Evolutionary conservation across 495 filamentous ascomycete genomes (phyloP), one percentile per base, ranked within the genome.

Genomic region (Ascobolus immersus): DNA sequence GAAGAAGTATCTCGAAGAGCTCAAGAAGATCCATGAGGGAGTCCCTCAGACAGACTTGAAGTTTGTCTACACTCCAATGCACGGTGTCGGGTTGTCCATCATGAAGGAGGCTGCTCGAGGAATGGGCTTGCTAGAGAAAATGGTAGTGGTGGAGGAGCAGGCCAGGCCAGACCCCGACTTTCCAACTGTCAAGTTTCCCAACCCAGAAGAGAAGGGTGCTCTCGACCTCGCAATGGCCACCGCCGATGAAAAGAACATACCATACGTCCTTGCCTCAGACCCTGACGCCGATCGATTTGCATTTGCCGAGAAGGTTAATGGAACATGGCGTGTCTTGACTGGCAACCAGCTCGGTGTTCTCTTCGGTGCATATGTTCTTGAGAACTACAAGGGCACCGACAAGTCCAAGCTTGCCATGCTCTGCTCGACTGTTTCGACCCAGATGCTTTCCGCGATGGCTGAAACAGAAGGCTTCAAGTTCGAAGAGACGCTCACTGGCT

Each of bases 241-340:
- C 7, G 73, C 71, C 25, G 58, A 70, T 24, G 39, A 44, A 29
- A 39, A 58, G 15, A 50, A 49, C 13, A 54, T 61, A 41, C 45
- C 44, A 11, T 40, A 76, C 8, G 59, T 78, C 23, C 47, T 77
- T 31, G 71, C 73, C 15, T 71, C 63, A 35, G 73, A 78, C 41
- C 73, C 73, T 7, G 73, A 78, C 45, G 73, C 73, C 8, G 73
- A 78, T 52, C 67, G 73, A 8, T 67, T 78, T 36, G 65, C 72
- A 14, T 67, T 57, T 13, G 73, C 71, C 5, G 63, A 73, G 47
- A 69, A 61, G 45, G 55, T 71, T 24, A 42, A 53, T 27, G 64
- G 59, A 2, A 48, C 49, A 35, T 77, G 70, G 71, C 57, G 65
- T 28, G 53, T 63, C 32, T 65, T 76, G 41, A 76, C 69, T 2